Evolutionary conservation across 2,329 filamentous ascomycete genomes (phyloP).

Genomic region (Magnaporthales sp.): DNA sequence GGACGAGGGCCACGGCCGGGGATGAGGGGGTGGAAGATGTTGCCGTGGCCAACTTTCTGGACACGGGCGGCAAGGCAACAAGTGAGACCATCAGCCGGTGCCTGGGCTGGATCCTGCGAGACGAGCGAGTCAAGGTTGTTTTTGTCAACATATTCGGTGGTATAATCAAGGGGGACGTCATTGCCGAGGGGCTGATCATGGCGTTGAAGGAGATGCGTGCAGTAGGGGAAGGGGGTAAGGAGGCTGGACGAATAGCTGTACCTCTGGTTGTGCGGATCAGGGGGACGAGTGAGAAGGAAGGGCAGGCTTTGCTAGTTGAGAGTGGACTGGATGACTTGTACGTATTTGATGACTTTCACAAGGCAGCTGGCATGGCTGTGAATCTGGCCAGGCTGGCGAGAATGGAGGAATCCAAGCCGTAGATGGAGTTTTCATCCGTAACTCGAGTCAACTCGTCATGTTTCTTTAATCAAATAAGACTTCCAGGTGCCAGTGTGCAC

Average conservation of each 20-base stretch:
- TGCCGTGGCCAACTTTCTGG: constrained; percentile 70
- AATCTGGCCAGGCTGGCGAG: constrained; percentile 28
- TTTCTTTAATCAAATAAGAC: too few relatives aligned
- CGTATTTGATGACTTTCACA: constrained; percentile 67
- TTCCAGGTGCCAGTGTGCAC: too few relatives aligned
- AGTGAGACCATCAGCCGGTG: constrained; percentile 69
- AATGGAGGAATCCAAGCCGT: background rate
- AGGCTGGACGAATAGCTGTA: constrained; percentile 43
- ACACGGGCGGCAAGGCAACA: constrained; percentile 84
- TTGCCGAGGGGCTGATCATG: constrained; percentile 63
- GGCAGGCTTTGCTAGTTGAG: constrained; percentile 59
- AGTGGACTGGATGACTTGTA: constrained; percentile 57
- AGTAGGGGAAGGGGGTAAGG: constrained; percentile 5
- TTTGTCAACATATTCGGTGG: constrained; percentile 50
- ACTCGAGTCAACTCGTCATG: too few relatives aligned
- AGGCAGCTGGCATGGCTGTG: constrained; percentile 60
- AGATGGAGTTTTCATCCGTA: too few relatives aligned
- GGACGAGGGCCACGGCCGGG: constrained; percentile 30
- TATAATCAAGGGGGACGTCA: constrained; percentile 71
- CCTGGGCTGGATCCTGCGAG: constrained; percentile 65
- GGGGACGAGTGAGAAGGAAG: constrained; percentile 65
- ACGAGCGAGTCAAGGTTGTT: constrained; percentile 61
- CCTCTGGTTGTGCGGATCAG: constrained; percentile 71
- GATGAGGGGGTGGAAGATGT: background rate
- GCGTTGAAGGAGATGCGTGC: constrained; percentile 56